A percentile compares a stretch with the other conserved stretches of the same genome.
These are phyloP conservation scores for Mucor plumbeus DNA, from an alignment of 371 early-diverging fungal genomes.

Conservation along the genomic window DNA sequence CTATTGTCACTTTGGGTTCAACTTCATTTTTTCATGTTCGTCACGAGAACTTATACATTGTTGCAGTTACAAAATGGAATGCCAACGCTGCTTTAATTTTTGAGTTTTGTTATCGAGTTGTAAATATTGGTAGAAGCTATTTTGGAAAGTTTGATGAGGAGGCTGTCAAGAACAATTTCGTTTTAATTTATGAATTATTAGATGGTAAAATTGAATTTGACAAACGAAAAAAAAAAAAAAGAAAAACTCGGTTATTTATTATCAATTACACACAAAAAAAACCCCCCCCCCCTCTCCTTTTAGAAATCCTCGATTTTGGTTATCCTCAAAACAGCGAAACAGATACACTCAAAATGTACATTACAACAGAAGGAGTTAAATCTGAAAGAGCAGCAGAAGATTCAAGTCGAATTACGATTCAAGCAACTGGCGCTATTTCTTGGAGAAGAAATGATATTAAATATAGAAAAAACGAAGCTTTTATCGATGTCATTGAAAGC, in stretches of 20 bases:
- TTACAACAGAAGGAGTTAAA: slow-evolving; percentile 87
- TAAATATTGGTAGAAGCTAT: slow-evolving; percentile 78
- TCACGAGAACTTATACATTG: slow-evolving; percentile 89
- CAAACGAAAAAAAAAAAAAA: neutral
- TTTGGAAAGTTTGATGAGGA: slow-evolving; percentile 92
- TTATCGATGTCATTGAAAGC: slow-evolving; percentile 89
- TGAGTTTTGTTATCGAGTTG: slow-evolving; percentile 83
- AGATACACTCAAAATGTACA: slow-evolving; percentile 88
- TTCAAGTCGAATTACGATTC: slow-evolving; percentile 85
- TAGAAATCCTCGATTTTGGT: slow-evolving; percentile 92
- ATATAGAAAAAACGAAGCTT: slow-evolving; percentile 90
- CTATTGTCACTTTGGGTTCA: slow-evolving; percentile 88
- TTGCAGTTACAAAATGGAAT: slow-evolving; percentile 85
- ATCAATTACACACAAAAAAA: neutral
- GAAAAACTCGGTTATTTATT: neutral
- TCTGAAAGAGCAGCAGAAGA: slow-evolving; percentile 77
- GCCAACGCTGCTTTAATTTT: slow-evolving; percentile 86
- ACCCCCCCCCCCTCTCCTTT: neutral
- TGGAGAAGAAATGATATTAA: slow-evolving; percentile 91
- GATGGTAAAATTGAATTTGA: slow-evolving; percentile 67
- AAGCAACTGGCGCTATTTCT: slow-evolving; percentile 89
- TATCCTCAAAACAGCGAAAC: slow-evolving; percentile 91
- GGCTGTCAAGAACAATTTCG: slow-evolving; percentile 90
- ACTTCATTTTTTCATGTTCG: slow-evolving; percentile 89
- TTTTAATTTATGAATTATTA: slow-evolving; percentile 87